phyloP scores from a whole-genome alignment of 75 land plant genomes.

The Pseudotsuga menziesii region DNA sequence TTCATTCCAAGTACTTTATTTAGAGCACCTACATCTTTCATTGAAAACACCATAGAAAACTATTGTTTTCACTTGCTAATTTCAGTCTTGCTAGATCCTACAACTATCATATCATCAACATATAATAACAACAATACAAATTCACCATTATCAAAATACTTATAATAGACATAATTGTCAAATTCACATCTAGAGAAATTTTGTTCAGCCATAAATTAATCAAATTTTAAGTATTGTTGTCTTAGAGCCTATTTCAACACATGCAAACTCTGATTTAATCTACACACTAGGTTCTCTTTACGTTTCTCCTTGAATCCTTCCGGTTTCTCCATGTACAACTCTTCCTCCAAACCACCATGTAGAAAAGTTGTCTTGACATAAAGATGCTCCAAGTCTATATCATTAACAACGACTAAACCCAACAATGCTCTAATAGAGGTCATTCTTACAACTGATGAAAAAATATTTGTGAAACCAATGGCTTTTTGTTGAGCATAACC shows the following conservation, averaged over 20 bases:
- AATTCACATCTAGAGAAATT: background rate
- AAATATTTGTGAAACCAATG: slow-evolving; percentile 7
- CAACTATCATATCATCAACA: background rate
- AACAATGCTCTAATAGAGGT: background rate
- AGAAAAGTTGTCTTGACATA: slow-evolving; percentile 10
- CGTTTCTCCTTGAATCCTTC: background rate
- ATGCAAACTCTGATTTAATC: background rate
- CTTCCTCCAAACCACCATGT: slow-evolving; percentile 13
- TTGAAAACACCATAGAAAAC: too few relatives aligned
- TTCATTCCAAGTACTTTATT: too few relatives aligned
- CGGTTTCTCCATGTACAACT: background rate
- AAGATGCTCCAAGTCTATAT: background rate
- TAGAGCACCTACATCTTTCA: too few relatives aligned
- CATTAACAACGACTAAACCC: background rate
- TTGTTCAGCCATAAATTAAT: background rate
- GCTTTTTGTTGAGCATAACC: slow-evolving; percentile 10
- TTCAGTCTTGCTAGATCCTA: background rate
- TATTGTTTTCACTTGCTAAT: background rate
- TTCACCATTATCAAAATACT: background rate
- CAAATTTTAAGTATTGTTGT: background rate
- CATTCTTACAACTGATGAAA: slow-evolving; percentile 14
- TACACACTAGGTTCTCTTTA: background rate
- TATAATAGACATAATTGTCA: background rate
- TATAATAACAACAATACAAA: too few relatives aligned
- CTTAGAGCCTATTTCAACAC: background rate